These are phyloP conservation scores for Boletus sensibilis DNA, from an alignment of 768 basidiomycete genomes.

Conservation along the genomic window DNA sequence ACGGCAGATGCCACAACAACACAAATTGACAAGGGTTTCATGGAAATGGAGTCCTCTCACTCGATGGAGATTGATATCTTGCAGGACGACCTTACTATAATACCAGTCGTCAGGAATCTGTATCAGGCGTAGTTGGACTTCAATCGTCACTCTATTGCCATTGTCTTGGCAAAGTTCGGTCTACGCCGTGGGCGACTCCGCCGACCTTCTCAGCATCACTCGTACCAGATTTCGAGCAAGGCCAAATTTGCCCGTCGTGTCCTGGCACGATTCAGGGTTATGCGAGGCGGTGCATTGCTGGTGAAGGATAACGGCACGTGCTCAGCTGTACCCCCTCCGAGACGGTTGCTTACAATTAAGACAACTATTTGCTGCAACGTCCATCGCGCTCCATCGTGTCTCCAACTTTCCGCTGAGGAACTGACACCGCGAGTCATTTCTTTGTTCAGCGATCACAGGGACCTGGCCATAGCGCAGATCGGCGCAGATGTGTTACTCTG, in stretches of 20 bases:
- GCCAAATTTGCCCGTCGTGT: conserved; percentile 9
- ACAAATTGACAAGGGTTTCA: conserved; percentile 2
- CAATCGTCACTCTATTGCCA: background rate
- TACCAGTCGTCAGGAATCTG: background rate
- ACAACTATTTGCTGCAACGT: background rate
- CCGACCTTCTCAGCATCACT: background rate
- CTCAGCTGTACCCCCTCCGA: background rate
- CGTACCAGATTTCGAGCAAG: background rate
- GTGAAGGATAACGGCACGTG: background rate
- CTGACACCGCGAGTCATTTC: background rate
- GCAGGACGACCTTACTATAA: background rate
- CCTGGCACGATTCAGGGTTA: background rate
- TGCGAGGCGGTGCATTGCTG: background rate
- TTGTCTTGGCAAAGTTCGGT: background rate
- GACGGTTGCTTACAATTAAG: background rate
- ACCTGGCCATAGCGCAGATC: background rate
- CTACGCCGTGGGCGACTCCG: background rate
- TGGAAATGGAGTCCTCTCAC: background rate
- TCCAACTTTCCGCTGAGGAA: background rate
- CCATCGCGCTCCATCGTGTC: background rate
- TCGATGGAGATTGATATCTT: background rate
- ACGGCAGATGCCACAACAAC: background rate
- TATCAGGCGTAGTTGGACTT: background rate
- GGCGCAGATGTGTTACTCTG: background rate
- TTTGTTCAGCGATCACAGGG: background rate